Evolutionary conservation across 768 basidiomycete species (phyloP).

Genomic region (Trametes punicea): DNA sequence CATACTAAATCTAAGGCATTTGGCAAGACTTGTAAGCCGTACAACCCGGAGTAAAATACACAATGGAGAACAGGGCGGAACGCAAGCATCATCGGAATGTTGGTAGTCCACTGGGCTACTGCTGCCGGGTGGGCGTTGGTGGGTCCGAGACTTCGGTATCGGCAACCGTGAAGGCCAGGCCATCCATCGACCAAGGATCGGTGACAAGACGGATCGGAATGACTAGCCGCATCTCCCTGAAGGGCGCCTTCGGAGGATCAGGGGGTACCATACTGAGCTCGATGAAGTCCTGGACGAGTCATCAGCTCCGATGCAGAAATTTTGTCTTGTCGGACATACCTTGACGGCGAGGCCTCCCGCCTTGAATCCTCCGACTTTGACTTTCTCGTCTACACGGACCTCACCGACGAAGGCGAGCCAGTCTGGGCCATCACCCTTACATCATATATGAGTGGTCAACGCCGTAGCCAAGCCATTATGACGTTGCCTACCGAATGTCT

Average conservation of each 20-base stretch:
- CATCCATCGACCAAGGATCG: conserved; percentile 49
- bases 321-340: conserved; percentile 34
- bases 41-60: neutral
- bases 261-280: conserved; percentile 58
- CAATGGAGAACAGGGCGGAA: neutral
- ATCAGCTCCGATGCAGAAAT: no score
- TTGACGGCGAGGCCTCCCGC: conserved; percentile 62
- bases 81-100: neutral
- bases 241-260: conserved; percentile 51
- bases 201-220: conserved; percentile 67
- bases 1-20: no score
- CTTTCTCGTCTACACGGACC: conserved; percentile 44
- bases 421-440: conserved; percentile 61
- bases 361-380: conserved; percentile 60
- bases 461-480: neutral
- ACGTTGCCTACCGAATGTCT: conserved; percentile 45
- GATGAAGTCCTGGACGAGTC: conserved; percentile 54
- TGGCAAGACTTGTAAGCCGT: no score
- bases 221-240: conserved; percentile 56
- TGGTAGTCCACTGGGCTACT: neutral
- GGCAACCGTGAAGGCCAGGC: conserved; percentile 18
- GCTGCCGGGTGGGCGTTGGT: neutral
- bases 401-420: conserved; percentile 64
- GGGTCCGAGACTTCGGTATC: conserved; percentile 9
- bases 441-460: neutral